A percentile compares a stretch with the other conserved stretches of the same genome.
These are phyloP conservation scores for Raffaelea deltoideospora DNA, from an alignment of 2,329 filamentous ascomycete genomes.

Conservation along the genomic window DNA sequence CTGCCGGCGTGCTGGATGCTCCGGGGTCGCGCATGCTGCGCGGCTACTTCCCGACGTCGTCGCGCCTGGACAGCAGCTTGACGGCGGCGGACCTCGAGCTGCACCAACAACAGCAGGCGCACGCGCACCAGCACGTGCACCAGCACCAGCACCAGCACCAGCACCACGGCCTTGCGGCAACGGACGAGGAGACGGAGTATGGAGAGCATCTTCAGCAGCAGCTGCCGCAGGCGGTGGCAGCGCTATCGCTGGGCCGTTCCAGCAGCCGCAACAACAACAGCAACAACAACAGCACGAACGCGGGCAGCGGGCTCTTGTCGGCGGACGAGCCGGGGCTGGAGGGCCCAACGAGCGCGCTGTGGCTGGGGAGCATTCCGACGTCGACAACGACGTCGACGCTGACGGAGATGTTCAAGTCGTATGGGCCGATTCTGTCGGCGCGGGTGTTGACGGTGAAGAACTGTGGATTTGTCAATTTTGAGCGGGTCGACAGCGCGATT, in stretches of 20 bases:
- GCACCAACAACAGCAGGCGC: no score
- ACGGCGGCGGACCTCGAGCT: constrained; percentile 60
- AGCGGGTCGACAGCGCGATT: constrained; percentile 78
- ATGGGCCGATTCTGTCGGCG: constrained; percentile 79
- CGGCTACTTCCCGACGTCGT: constrained; percentile 58
- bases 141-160: no score
- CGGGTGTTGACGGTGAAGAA: constrained; percentile 96
- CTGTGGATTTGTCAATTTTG: constrained; percentile 97
- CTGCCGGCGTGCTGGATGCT: constrained; percentile 79
- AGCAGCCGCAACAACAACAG: constrained; percentile 44
- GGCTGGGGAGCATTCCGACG: constrained; percentile 94
- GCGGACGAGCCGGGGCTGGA: constrained; percentile 70
- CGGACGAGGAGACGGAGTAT: constrained; percentile 68
- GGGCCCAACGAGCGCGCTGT: constrained; percentile 81
- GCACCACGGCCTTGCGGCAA: no score
- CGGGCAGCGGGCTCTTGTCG: constrained; percentile 43
- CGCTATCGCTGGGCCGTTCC: constrained; percentile 55
- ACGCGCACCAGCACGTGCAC: no score
- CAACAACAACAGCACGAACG: constrained; percentile 6
- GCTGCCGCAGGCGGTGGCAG: constrained; percentile 67
- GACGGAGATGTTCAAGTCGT: constrained; percentile 88
- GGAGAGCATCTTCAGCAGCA: no score
- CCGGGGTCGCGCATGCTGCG: constrained; percentile 51
- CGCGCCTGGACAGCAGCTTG: constrained; percentile 61
- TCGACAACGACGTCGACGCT: constrained; percentile 93